Evolutionary conservation across 441 rosid genomes (phyloP).

Genomic region (Pelargonium cotyledonis): DNA sequence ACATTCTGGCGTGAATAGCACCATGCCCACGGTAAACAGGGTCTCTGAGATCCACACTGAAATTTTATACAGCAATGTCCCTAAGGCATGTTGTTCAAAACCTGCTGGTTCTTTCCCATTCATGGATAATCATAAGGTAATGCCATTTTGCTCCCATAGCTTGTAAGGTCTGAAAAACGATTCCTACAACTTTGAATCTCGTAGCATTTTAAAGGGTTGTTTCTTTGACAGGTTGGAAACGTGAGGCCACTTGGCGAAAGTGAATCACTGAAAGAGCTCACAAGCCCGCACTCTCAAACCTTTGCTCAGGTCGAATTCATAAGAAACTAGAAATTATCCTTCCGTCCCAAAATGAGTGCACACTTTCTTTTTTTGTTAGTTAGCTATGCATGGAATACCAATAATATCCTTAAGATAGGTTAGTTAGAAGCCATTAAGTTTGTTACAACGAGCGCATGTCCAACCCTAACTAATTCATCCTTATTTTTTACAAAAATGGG

Average conservation of each 20-base stretch:
- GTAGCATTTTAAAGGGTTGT: not conserved
- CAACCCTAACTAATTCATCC: not conserved
- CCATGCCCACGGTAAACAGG: constrained; percentile 11
- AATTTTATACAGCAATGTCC: constrained; percentile 15
- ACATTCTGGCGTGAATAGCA: constrained; percentile 18
- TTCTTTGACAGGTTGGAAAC: constrained; percentile 21
- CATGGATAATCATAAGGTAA: constrained; percentile 22
- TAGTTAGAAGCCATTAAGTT: too few species aligned
- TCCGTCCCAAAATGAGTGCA: too few species aligned
- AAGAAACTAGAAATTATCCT: too few species aligned
- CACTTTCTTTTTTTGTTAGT: not conserved
- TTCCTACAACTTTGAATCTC: too few species aligned
- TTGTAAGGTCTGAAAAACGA: not conserved
- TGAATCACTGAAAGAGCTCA: constrained; percentile 1
- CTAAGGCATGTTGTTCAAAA: constrained; percentile 15
- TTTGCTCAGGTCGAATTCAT: constrained; percentile 27
- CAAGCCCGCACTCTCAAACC: constrained; percentile 19
- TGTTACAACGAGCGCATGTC: too few species aligned
- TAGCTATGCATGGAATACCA: too few species aligned
- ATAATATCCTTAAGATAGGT: too few species aligned
- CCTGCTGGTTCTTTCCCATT: constrained; percentile 19
- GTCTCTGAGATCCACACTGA: constrained; percentile 16
- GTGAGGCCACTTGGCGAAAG: constrained; percentile 20
- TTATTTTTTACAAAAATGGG: not conserved
- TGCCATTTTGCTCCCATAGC: not conserved